These are phyloP conservation scores for Phialophora tarda DNA, from an alignment of 2,329 filamentous ascomycete species.

Conservation along the genomic window DNA sequence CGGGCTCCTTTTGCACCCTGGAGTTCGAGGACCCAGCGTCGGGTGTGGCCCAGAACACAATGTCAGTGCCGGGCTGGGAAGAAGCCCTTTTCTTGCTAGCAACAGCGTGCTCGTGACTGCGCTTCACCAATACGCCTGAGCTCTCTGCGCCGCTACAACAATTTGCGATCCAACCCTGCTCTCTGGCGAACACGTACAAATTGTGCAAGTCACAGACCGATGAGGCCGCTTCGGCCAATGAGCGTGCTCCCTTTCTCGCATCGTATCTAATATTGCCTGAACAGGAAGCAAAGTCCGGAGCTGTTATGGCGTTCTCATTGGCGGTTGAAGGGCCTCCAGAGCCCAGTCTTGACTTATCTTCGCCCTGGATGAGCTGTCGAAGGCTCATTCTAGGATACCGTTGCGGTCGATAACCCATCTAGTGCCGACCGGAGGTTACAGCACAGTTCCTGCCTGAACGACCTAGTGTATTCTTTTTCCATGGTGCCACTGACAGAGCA, in stretches of 20 bases:
- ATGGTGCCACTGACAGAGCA: not conserved
- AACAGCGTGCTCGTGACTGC: not conserved
- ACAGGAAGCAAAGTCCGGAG: not conserved
- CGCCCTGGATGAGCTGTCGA: not conserved
- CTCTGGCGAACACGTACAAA: not conserved
- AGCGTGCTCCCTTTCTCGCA: not conserved
- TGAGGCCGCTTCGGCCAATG: not conserved
- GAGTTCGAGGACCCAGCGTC: not conserved
- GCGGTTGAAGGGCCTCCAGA: not conserved
- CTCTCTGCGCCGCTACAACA: no score
- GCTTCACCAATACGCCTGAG: not conserved
- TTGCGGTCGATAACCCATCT: not conserved
- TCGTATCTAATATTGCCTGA: not conserved
- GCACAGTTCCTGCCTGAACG: not conserved
- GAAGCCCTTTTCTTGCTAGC: not conserved
- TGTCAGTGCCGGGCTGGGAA: not conserved
- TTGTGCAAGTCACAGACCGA: no score
- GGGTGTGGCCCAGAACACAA: not conserved
- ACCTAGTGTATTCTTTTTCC: not conserved
- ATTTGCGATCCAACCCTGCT: not conserved
- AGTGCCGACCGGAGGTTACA: not conserved
- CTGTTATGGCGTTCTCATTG: not conserved
- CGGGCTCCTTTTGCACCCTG: not conserved
- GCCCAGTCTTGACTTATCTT: not conserved
- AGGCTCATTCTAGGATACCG: not conserved